These are phyloP conservation scores for Mycena albidolilacea DNA, from an alignment of 768 basidiomycete genomes.

Conservation along the genomic window DNA sequence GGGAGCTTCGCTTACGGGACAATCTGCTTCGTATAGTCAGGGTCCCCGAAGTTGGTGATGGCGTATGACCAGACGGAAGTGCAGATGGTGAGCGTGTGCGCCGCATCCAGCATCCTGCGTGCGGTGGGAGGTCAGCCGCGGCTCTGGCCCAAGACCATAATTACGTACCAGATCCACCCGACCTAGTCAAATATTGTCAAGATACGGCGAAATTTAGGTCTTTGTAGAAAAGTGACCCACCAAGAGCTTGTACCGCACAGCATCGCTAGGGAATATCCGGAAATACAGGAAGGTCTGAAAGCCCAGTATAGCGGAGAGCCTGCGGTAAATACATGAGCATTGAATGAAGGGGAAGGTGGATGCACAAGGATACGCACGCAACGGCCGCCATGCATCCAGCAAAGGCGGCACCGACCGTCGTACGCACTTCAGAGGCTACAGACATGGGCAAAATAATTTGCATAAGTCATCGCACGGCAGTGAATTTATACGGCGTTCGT, in stretches of 20 bases:
- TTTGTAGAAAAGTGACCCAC: neutral
- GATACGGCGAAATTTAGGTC: neutral
- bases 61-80: constrained; percentile 57
- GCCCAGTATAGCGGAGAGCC: constrained; percentile 30
- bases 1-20: constrained; percentile 51
- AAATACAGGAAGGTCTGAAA: constrained; percentile 35
- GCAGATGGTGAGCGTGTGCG: constrained; percentile 57
- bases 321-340: neutral
- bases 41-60: constrained; percentile 50
- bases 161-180: constrained; percentile 30
- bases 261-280: constrained; percentile 30
- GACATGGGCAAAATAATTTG: constrained; percentile 3
- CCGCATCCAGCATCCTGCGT: constrained; percentile 54
- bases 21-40: constrained; percentile 49
- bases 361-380: constrained; percentile 3
- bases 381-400: constrained; percentile 29
- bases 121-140: neutral
- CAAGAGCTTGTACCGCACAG: constrained; percentile 25
- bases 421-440: neutral
- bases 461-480: neutral
- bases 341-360: neutral
- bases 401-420: constrained; percentile 13
- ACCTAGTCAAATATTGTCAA: constrained; percentile 10
- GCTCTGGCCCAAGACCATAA: neutral
- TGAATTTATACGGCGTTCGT: neutral